Base-by-base conservation (phyloP, 306 rosid genomes). In the Gillenia trifoliata region DNA sequence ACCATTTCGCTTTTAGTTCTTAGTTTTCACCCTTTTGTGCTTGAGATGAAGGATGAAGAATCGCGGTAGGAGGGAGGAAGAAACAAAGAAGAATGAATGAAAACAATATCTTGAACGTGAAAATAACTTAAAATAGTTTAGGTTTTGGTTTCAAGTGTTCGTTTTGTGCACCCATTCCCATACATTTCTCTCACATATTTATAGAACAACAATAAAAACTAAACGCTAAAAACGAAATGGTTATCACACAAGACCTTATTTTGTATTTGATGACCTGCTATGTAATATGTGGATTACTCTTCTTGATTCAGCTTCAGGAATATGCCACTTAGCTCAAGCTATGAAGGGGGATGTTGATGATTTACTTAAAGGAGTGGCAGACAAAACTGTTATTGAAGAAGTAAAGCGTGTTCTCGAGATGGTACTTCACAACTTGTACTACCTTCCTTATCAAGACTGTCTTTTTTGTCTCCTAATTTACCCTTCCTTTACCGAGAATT, bases 371-470 rank as follows among this genome's bases (percentile, higher is more conserved):
- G 90, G 94, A 41, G 91, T 87, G 28, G 92, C 67, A 66, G 98
- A 93, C 71, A 89, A 77, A 87, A 86, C 81, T 75, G 84, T 81
- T 28, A 76, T 73, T 60, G 89, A 91, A 78, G 98, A 93, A 78
- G 97, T 91, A 76, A 93, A 93, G 78, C 90, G 78, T 82, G 75
- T 91, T 80, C 91, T 93, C 77, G 94, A 91, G 72, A 88, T 91
- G 98, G 98, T 93, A 81, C 71, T 57, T 57, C 25, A 54, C 7
- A 54, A 54, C 31, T 68, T 40, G 28, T 75, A 15, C 60, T 41
- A 29, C 49, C 52, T 38, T 73, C 57, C 73, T 26, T 69, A 15
- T 28, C 31, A 23, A 23, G 56, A 41, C 34, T 13, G 23, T 25
- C 28, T 49, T 49, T 68, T 55, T 55, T 68, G 8, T 49, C 28